phyloP scores from a whole-genome alignment of 768 basidiomycete genomes.

The Exsudoporus frostii region DNA sequence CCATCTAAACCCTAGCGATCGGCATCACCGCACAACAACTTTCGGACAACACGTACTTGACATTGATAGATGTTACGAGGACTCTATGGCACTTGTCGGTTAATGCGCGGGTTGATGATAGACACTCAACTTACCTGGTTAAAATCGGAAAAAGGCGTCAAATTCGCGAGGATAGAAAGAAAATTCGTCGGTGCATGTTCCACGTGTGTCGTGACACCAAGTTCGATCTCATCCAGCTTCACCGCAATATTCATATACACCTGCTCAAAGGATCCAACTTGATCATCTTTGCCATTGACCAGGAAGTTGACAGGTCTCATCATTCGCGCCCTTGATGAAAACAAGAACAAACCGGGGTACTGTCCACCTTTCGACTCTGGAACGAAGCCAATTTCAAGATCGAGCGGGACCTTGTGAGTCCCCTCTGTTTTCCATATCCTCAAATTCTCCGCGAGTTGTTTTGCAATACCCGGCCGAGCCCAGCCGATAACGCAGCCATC shows the following conservation, averaged over 20 bases:
- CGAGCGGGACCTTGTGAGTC: conserved; percentile 75
- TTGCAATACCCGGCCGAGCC: conserved; percentile 72
- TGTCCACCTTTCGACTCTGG: conserved; percentile 90
- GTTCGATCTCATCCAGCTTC: conserved; percentile 78
- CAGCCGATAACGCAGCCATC: conserved; percentile 95
- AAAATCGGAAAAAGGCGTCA: conserved; percentile 99
- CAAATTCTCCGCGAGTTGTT: conserved; percentile 78
- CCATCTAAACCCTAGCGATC: conserved; percentile 66
- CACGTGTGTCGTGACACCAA: conserved; percentile 80
- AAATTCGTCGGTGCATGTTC: conserved; percentile 95
- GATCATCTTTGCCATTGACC: conserved; percentile 80
- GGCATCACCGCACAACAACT: background rate
- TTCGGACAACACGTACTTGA: conserved; percentile 49
- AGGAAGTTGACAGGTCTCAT: conserved; percentile 97
- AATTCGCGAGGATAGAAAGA: conserved; percentile 92
- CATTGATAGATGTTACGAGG: conserved; percentile 93
- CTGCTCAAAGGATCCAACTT: conserved; percentile 95
- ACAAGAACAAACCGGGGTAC: conserved; percentile 94
- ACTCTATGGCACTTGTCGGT: conserved; percentile 44
- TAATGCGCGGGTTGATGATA: background rate
- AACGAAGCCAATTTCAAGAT: conserved; percentile 93
- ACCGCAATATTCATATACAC: conserved; percentile 99
- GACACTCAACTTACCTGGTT: conserved; percentile 68
- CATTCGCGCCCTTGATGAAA: conserved; percentile 85
- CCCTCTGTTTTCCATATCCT: conserved; percentile 95